Evolutionary conservation across 2,329 filamentous ascomycete species (phyloP), one percentile per base, ranked within the genome.

Genomic region (Bipolaris victoriae): DNA sequence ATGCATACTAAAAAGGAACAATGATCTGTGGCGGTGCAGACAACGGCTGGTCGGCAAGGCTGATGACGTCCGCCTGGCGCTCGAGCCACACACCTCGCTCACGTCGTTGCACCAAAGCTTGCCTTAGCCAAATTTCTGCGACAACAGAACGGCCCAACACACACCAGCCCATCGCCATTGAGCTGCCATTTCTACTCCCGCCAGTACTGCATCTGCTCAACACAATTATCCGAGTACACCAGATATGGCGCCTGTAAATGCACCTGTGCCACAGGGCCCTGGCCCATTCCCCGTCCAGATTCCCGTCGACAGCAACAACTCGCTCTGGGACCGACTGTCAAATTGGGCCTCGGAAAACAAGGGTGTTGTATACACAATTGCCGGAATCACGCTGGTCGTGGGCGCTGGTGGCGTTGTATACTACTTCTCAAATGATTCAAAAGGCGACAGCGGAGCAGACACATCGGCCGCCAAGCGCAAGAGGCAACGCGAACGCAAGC

Each of bases 261-360:
- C 65, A 35, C 65, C 67, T 20, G 67, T 65, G 57, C 69, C 71
- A 39, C 71, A 69, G 59, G 59, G 60, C 50, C 74, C 73, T n/a
- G 71, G 71, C 35, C 72, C 71, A 7, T 71, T 75, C 62, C 73
- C 73, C 60, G 71, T 76, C 47, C 64, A 65, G 46, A 68, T 74
- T 52, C 67, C 83, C 36, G 37, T 49, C 37, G 74, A 58, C 55
- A 79, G 44, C 69, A 79, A 44, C 60, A 86, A 88, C 58, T 89
- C 90, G 45, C 80, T 95, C 54, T 97, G 92, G 92, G 91, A 97
- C 78, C 89, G 93, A 71, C 82, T 97, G 79, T 90, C 92, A 65
- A 88, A 83, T 73, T 99, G 95, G 94, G 92, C 90, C 13, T 91
- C 92, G 2, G 94, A 98, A 77, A 93, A 99, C 81, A 98, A 97